phyloP scores from a whole-genome alignment of 1,284 basidiomycete genomes.

The Paramarasmius palmivorus region DNA sequence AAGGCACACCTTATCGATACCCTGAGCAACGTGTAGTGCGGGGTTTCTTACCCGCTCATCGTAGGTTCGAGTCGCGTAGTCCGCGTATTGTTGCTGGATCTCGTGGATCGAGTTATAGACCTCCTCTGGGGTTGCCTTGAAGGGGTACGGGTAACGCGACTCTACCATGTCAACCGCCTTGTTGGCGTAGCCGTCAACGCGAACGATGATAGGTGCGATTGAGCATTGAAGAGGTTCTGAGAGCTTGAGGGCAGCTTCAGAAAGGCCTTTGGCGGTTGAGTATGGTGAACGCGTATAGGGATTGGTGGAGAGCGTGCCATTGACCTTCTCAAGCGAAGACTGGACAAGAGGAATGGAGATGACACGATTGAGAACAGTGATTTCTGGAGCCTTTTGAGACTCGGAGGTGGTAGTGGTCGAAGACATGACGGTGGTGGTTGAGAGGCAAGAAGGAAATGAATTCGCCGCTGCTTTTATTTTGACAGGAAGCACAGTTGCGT shows the following conservation, averaged over 20 bases:
- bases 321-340: constrained; percentile 58
- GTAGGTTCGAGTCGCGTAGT: constrained; percentile 61
- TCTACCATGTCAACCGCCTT: constrained; percentile 74
- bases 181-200: constrained; percentile 67
- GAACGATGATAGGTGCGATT: constrained; percentile 62
- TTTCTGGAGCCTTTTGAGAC: constrained; percentile 41
- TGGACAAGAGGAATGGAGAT: constrained; percentile 69
- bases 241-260: constrained; percentile 58
- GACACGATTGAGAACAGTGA: constrained; percentile 64
- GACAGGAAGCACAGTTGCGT: not conserved
- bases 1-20: constrained; percentile 66
- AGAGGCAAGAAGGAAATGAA: not conserved
- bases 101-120: constrained; percentile 61
- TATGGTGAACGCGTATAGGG: constrained; percentile 64
- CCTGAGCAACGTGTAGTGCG: constrained; percentile 61
- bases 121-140: constrained; percentile 71
- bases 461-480: not conserved
- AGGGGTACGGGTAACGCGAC: constrained; percentile 71
- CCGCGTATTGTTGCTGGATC: constrained; percentile 49
- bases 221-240: constrained; percentile 64
- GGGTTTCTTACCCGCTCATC: constrained; percentile 66
- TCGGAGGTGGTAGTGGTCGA: constrained; percentile 44
- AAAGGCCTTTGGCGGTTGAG: constrained; percentile 58
- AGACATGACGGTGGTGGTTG: constrained; percentile 25
- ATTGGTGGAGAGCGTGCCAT: constrained; percentile 59